Evolutionary conservation across 345 rosid species (phyloP).

Genomic region (Reutealis trisperma): DNA sequence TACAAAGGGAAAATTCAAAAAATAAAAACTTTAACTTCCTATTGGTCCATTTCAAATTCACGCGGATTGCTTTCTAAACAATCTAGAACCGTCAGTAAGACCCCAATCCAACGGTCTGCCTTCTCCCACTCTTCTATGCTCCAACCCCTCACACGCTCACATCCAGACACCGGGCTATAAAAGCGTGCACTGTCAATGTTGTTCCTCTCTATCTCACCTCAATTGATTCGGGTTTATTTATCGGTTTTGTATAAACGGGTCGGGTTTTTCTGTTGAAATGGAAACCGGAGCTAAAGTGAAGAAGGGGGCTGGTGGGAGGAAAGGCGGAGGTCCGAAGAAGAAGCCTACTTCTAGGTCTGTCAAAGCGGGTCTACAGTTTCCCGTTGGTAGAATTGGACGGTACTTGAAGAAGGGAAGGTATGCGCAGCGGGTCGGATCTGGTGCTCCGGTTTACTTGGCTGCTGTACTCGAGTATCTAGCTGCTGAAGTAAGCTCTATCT

Average conservation of each 20-base stretch:
- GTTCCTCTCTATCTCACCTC: background rate
- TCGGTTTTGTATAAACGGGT: background rate
- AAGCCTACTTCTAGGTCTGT: conserved; percentile 78
- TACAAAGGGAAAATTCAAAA: background rate
- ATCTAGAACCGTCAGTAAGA: conserved; percentile 6
- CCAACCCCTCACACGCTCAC: background rate
- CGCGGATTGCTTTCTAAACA: conserved; percentile 10
- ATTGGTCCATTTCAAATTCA: conserved; percentile 22
- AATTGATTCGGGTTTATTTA: background rate
- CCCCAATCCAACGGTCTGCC: conserved; percentile 10
- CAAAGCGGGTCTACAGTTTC: conserved; percentile 75
- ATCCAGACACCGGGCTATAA: conserved; percentile 1
- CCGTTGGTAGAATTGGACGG: conserved; percentile 79
- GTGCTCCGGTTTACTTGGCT: conserved; percentile 81
- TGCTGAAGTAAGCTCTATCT: conserved; percentile 54
- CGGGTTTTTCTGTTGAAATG: conserved; percentile 29
- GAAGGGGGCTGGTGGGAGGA: conserved; percentile 72
- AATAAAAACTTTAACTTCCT: background rate
- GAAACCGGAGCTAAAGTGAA: conserved; percentile 54
- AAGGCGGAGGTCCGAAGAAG: conserved; percentile 74
- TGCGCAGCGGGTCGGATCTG: conserved; percentile 63
- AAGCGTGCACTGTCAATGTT: background rate
- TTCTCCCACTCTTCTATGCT: background rate
- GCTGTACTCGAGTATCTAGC: conserved; percentile 88
- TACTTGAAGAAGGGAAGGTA: conserved; percentile 78